Percentiles rank a stretch among this genome's conserved stretches.
These are phyloP conservation scores for Hortaea werneckii DNA, from an alignment of 2,329 filamentous ascomycete species.

Conservation along the genomic window DNA sequence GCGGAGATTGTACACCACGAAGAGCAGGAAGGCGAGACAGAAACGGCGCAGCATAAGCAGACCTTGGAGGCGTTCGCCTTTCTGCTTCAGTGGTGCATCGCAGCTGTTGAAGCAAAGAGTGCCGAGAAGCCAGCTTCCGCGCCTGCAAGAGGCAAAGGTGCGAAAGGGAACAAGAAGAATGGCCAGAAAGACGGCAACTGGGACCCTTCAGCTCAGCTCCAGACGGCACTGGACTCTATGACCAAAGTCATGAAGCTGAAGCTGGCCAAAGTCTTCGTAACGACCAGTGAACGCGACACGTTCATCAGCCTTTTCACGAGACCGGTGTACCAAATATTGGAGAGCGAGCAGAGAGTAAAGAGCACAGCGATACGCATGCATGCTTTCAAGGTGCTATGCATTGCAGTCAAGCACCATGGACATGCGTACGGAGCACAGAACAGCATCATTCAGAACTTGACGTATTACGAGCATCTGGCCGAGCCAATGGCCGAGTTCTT, in stretches of 20 bases:
- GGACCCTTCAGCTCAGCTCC: slow-evolving; percentile 83
- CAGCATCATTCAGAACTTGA: slow-evolving; percentile 92
- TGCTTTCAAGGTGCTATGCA: slow-evolving; percentile 90
- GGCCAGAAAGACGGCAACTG: slow-evolving; percentile 61
- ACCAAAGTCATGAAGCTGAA: slow-evolving; percentile 92
- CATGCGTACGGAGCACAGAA: slow-evolving; percentile 96
- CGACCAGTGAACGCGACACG: slow-evolving; percentile 90
- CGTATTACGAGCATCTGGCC: slow-evolving; percentile 97
- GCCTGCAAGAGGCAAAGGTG: slow-evolving; percentile 61
- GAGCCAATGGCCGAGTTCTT: slow-evolving; percentile 98
- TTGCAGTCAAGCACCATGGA: slow-evolving; percentile 94
- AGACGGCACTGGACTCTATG: slow-evolving; percentile 84
- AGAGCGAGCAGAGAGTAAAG: slow-evolving; percentile 89
- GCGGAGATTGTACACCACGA: slow-evolving; percentile 78
- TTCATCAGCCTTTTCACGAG: slow-evolving; percentile 87
- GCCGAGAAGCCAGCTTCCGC: slow-evolving; percentile 74
- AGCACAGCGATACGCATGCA: slow-evolving; percentile 86
- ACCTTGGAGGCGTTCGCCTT: slow-evolving; percentile 91
- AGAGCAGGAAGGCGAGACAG: slow-evolving; percentile 67
- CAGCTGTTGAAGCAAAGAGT: slow-evolving; percentile 78
- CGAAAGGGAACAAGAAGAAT: slow-evolving; percentile 62
- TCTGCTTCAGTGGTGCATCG: slow-evolving; percentile 86
- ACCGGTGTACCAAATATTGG: slow-evolving; percentile 84
- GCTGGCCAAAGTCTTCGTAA: slow-evolving; percentile 84
- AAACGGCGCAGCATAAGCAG: slow-evolving; percentile 67